Percentiles rank a stretch among this genome's conserved stretches.
Conservation (phyloP, 2,329 filamentous ascomycete species). For the Scytalidium lignicola region DNA sequence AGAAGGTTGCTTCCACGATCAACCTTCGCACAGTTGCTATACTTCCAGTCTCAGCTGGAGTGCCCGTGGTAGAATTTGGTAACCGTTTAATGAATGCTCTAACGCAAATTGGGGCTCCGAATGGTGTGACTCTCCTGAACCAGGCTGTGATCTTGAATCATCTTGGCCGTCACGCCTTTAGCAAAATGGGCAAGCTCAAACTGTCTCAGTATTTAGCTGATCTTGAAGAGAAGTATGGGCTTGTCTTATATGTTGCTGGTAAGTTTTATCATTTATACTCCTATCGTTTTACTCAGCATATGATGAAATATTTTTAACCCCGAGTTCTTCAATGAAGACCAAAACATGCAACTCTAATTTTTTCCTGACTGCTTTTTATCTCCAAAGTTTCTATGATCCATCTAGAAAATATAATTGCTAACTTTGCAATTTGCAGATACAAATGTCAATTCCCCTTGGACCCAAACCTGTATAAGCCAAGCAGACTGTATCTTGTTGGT, state of each 20-base stretch:
- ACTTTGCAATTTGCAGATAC: conserved; percentile 56
- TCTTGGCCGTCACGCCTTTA: conserved; percentile 92
- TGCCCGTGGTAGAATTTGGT: conserved; percentile 94
- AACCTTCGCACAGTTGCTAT: conserved; percentile 92
- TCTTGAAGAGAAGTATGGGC: conserved; percentile 91
- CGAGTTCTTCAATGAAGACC: conserved; percentile 21
- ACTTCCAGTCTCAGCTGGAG: conserved; percentile 82
- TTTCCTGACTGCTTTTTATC: conserved; percentile 48
- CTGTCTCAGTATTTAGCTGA: conserved; percentile 94
- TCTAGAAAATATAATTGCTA: conserved; percentile 13
- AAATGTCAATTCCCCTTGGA: conserved; percentile 96
- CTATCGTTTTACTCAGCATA: conserved; percentile 41
- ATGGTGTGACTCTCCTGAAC: conserved; percentile 87
- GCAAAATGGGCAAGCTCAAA: conserved; percentile 93
- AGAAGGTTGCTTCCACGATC: conserved; percentile 74
- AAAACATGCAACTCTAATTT: conserved; percentile 53
- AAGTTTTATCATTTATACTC: conserved; percentile 28
- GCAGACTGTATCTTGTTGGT: conserved; percentile 94
- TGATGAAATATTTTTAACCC: conserved; percentile 22
- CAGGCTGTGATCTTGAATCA: conserved; percentile 93
- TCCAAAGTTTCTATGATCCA: not conserved
- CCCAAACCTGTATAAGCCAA: conserved; percentile 94
- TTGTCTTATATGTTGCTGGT: conserved; percentile 90
- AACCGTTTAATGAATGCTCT: conserved; percentile 82
- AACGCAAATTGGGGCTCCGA: conserved; percentile 80